Base-by-base conservation (phyloP, 2,329 filamentous ascomycete species). In the Clarireedia hainanense region DNA sequence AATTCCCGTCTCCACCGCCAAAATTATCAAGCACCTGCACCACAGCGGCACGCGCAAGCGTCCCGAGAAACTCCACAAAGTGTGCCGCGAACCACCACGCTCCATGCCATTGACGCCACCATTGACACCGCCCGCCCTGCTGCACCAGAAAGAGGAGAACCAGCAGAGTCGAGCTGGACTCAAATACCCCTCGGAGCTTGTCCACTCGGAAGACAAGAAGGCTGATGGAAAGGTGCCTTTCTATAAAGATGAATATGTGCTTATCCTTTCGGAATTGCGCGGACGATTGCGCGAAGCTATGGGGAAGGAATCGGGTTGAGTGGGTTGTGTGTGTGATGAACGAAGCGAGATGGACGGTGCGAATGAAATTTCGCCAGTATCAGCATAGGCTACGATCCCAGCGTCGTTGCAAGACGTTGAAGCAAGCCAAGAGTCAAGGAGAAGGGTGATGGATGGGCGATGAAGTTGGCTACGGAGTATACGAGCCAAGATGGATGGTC, bases 181-280 rank as follows among this genome's bases (percentile, higher is more conserved):
- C 26, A 42, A 43, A 10, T 55, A 26, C 6, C 40, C 50, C 50
- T 50, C 46, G n/a, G n/a, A 50, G 26, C 27, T 55, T 17, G 23
- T 55, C 47, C 52, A 55, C 52, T 55, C 52, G 52, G 23, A 34
- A 15, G 37, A 36, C 15, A 45, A 50, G 10, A 55, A 50, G 10
- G 17, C 37, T 7, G 10, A 30, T 30, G 27, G 7, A 6, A 24
- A 27, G 15, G 46, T 24, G 14, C 43, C 47, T 6, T 55, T 55
- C 27, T 55, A 55, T 45, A 46, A 55, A 27, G 52, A 50, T 2
- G 52, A 55, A 50, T 55, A 55, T 17, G 34, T 55, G 5, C 20
- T 55, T 7, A 55, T 55, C 15, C 24, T 55, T 10, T 43, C 52
- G 9, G 47, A 55, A 17, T 39, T 55, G 2, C 46, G 52, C 9